Evolutionary conservation across 2,329 filamentous ascomycete genomes (phyloP).

Genomic region (Apiospora saccharicola): DNA sequence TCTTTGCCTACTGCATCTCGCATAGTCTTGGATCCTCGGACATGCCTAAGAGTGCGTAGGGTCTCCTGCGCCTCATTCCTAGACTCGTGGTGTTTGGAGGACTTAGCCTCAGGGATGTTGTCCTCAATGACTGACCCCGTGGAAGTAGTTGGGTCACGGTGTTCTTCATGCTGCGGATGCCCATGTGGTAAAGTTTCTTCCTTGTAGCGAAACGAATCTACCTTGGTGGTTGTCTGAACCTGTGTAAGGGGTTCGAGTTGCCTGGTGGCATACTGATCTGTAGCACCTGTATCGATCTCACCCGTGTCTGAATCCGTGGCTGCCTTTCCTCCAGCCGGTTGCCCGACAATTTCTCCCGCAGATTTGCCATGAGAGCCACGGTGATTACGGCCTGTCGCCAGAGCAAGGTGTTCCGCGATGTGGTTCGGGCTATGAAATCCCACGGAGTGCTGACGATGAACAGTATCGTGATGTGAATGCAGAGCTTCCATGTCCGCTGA

Average conservation of each 20-base stretch:
- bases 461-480: conserved; percentile 24
- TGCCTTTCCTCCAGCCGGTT: not conserved
- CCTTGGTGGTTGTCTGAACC: conserved; percentile 28
- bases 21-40: not conserved
- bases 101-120: too few relatives aligned
- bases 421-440: conserved; percentile 45
- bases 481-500: conserved; percentile 22
- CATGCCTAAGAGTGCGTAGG: not conserved
- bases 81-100: not conserved
- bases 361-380: not conserved
- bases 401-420: conserved; percentile 44
- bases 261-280: not conserved
- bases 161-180: conserved; percentile 18
- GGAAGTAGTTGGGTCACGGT: not conserved
- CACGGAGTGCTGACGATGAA: conserved; percentile 40
- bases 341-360: not conserved
- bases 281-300: not conserved
- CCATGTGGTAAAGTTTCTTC: conserved; percentile 29
- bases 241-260: conserved; percentile 31
- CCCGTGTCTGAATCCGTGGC: not conserved
- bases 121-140: not conserved
- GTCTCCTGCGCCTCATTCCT: not conserved
- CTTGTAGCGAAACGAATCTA: conserved; percentile 30
- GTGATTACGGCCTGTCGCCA: conserved; percentile 28
- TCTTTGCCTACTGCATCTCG: not conserved